phyloP scores from a whole-genome alignment of 1,284 basidiomycete genomes.

The Tilletia indica region DNA sequence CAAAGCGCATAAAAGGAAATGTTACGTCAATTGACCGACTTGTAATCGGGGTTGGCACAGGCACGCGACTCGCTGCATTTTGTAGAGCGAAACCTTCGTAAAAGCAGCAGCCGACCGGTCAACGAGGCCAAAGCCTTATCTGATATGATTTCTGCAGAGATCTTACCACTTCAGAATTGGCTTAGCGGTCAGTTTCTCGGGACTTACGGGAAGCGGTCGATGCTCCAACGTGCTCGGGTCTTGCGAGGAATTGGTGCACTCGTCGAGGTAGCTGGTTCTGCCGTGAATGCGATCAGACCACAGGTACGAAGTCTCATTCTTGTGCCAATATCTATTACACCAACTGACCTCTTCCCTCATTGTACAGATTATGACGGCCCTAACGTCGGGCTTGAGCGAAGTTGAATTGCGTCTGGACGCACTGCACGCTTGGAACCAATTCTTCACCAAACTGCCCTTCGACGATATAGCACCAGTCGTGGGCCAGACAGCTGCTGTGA shows the following conservation, averaged over 20 bases:
- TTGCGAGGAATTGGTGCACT: conserved; percentile 73
- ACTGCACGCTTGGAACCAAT: conserved; percentile 76
- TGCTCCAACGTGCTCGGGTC: conserved; percentile 39
- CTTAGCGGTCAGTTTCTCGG: conserved; percentile 34
- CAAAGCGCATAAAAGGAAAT: conserved; percentile 41
- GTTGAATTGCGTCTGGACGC: conserved; percentile 75
- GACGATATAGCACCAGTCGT: conserved; percentile 79
- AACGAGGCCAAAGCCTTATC: conserved; percentile 51
- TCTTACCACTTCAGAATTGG: conserved; percentile 15
- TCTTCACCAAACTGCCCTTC: conserved; percentile 70
- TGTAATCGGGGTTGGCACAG: conserved; percentile 24
- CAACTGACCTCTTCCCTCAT: conserved; percentile 37
- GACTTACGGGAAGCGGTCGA: conserved; percentile 43
- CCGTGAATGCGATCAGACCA: conserved; percentile 17
- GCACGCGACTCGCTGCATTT: conserved; percentile 19
- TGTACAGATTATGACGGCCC: conserved; percentile 78
- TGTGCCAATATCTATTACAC: conserved; percentile 11
- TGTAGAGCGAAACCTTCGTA: conserved; percentile 21
- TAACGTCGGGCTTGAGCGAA: conserved; percentile 79
- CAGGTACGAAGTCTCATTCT: conserved; percentile 60
- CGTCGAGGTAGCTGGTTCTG: conserved; percentile 68
- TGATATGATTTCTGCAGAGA: conserved; percentile 21
- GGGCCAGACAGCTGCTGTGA: conserved; percentile 81
- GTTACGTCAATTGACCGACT: conserved; percentile 35
- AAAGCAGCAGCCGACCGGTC: conserved; percentile 36